Base-by-base conservation (phyloP, 2,329 filamentous ascomycete genomes). In the Monilinia laxa region DNA sequence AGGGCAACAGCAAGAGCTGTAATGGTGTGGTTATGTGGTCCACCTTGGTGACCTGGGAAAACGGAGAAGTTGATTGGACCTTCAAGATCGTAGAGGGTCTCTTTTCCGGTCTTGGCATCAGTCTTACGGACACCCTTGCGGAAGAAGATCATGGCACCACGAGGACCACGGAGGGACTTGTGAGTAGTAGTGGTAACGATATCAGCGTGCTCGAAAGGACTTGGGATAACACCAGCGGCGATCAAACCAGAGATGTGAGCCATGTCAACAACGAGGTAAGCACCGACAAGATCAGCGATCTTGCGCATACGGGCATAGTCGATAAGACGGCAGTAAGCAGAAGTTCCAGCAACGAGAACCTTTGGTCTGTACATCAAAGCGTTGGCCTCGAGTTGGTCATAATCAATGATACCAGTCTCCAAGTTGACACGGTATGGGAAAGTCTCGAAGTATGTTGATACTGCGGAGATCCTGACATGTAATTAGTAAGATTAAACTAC, bases 361-460 rank as follows among this genome's bases (percentile, higher is more conserved):
- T 98, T 98, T 75, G 95, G 95, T 72, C 95, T 90, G 86, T 94
- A 99, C 76, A 99, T 86, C 71, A 90, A 83, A 67, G 93, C 94
- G 76, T 95, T 89, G 83, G 96, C 91, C 81, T 95, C 90, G 70
- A 99, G 89, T 75, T 86, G 87, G 75, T 96, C 92, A 80, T 99
- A 99, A 82, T 99, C 95, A 76, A 99, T 99, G 80, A 98, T 88
- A 74, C 95, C 95, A 42, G 95, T 98, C 76, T 91, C 87, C 74
- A 91, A 85, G 79, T 95, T 84, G 70, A 98, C 90, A 70, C 93
- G 89, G 85, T 99, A 99, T 66, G 95, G 95, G 81, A 99, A 90
- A 68, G 95, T 99, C 85, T 99, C 94, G 78, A 98, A 99, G 87
- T 99, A 99, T 76, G 94, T 98, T 51, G 94, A 98, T 75, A 99